phyloP scores from a whole-genome alignment of 1,284 basidiomycete genomes.

The Puccinia hordei region DNA sequence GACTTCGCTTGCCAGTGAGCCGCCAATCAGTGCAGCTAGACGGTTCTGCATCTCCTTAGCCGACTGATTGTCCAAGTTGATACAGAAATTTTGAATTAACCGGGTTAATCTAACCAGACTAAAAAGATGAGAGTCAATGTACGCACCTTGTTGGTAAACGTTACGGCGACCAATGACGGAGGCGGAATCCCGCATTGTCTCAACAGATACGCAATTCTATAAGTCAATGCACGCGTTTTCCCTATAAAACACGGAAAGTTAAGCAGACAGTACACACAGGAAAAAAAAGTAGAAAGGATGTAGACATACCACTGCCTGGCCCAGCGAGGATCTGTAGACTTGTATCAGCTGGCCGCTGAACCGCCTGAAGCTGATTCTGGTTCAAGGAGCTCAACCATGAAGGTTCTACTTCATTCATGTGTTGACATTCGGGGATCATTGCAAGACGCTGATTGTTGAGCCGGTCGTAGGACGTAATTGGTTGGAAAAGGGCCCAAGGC shows the following conservation, averaged over 20 bases:
- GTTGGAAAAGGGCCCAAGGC: no score
- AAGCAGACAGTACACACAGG: background rate
- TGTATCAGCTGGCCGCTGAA: slow-evolving; percentile 66
- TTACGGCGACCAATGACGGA: slow-evolving; percentile 57
- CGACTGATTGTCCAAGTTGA: slow-evolving; percentile 73
- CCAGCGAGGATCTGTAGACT: slow-evolving; percentile 82
- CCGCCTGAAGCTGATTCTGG: slow-evolving; percentile 63
- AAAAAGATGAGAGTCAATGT: slow-evolving; percentile 62
- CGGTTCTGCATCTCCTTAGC: slow-evolving; percentile 83
- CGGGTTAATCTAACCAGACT: slow-evolving; percentile 56
- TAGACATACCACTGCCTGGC: slow-evolving; percentile 71
- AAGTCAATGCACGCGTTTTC: slow-evolving; percentile 71
- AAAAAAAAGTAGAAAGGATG: slow-evolving; percentile 56
- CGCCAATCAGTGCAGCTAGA: slow-evolving; percentile 72
- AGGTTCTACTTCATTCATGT: background rate
- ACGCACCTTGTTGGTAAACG: slow-evolving; percentile 59
- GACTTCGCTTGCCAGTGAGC: slow-evolving; percentile 66
- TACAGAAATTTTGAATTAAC: background rate
- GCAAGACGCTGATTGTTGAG: no score
- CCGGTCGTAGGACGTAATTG: no score
- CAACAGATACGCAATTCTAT: slow-evolving; percentile 75
- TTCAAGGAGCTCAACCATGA: slow-evolving; percentile 47
- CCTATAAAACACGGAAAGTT: slow-evolving; percentile 53
- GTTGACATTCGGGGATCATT: background rate
- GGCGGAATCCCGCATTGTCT: slow-evolving; percentile 57